A percentile compares a stretch with the other conserved stretches of the same genome.
Evolutionary conservation across 2,329 filamentous ascomycete genomes (phyloP).

Genomic region (Macrophomina pseudophaseolina): DNA sequence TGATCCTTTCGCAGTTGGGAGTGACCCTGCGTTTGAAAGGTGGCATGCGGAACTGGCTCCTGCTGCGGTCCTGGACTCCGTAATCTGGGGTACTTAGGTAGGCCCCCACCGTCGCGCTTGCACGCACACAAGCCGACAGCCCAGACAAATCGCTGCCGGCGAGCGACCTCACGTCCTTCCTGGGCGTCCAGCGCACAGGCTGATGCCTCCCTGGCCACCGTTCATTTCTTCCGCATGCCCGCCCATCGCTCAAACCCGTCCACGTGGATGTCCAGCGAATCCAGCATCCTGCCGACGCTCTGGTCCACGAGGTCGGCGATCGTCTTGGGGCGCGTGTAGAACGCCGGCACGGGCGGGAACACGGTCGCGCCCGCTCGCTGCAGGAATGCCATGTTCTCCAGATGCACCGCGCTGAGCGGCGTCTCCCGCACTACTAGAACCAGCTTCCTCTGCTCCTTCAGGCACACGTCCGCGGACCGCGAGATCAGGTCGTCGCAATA

Average conservation of each 20-base stretch:
- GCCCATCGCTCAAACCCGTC: constrained; percentile 49
- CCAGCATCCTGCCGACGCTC: constrained; percentile 54
- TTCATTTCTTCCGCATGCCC: constrained; percentile 30
- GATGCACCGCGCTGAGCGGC: constrained; percentile 55
- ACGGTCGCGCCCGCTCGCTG: constrained; percentile 25
- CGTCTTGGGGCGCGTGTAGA: constrained; percentile 29
- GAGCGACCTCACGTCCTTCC: neutral
- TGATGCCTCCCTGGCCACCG: neutral
- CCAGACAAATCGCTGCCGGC: neutral
- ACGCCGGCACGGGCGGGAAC: constrained; percentile 30
- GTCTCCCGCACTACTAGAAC: constrained; percentile 53
- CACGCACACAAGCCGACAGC: neutral
- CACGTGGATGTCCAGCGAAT: constrained; percentile 51
- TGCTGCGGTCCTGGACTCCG: constrained; percentile 16
- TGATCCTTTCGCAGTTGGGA: neutral
- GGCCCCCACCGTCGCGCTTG: neutral
- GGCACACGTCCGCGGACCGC: constrained; percentile 52
- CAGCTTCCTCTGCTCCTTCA: constrained; percentile 52
- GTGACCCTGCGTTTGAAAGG: neutral
- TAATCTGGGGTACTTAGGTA: constrained; percentile 25
- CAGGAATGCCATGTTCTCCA: constrained; percentile 50
- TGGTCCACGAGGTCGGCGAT: constrained; percentile 41
- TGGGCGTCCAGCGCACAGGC: neutral
- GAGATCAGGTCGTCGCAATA: constrained; percentile 54
- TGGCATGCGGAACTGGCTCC: constrained; percentile 5